phyloP scores from a whole-genome alignment of 371 early-diverging fungal species.

The Syncephalastrum sp. region DNA sequence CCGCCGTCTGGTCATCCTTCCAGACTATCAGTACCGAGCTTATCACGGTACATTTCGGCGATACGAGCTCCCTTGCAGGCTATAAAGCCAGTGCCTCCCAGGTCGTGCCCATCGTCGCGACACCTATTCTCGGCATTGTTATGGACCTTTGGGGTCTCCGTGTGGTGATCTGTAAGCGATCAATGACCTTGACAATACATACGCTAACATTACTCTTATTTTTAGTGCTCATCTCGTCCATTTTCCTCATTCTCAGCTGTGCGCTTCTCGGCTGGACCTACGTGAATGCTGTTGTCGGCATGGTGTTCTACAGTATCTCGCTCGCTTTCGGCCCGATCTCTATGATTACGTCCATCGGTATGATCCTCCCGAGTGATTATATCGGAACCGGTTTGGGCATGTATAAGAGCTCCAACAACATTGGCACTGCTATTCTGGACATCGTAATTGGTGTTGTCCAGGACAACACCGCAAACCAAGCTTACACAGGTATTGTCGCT shows the following conservation, averaged over 20 bases:
- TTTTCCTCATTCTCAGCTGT: conserved; percentile 43
- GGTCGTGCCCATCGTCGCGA: conserved; percentile 52
- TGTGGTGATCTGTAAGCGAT: conserved; percentile 26
- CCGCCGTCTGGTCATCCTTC: conserved; percentile 57
- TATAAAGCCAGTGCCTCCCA: conserved; percentile 55
- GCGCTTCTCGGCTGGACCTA: conserved; percentile 44
- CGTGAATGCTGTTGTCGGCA: conserved; percentile 43
- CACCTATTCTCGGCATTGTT: conserved; percentile 54
- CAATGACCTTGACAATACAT: not conserved
- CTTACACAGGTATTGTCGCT: conserved; percentile 24
- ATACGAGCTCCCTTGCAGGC: conserved; percentile 39
- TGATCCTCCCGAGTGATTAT: conserved; percentile 47
- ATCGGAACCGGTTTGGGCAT: conserved; percentile 59
- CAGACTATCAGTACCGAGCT: conserved; percentile 51
- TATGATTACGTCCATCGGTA: conserved; percentile 52
- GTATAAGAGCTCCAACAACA: conserved; percentile 46
- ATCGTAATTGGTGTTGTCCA: conserved; percentile 51
- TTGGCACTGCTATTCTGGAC: conserved; percentile 52
- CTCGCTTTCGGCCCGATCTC: conserved; percentile 55
- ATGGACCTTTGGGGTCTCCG: conserved; percentile 55
- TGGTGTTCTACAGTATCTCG: conserved; percentile 47
- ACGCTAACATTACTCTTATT: not conserved
- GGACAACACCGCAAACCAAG: conserved; percentile 36
- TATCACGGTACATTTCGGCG: conserved; percentile 40
- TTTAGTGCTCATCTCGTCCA: conserved; percentile 31